Conservation (phyloP, 1,139 yeast species). For the Lizanozyma gosingica region DNA sequence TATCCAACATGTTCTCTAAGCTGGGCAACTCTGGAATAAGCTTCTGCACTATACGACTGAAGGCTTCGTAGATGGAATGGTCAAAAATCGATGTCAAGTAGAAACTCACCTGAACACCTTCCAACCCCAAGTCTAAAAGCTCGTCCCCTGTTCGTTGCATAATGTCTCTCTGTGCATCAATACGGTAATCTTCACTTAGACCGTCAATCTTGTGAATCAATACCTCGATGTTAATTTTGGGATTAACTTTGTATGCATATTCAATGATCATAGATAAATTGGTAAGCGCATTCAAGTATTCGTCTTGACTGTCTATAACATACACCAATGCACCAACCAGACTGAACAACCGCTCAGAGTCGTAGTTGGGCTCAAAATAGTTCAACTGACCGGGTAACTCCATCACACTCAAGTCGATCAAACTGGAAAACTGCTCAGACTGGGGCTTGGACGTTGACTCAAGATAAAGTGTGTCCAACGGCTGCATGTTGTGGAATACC, state of each 20-base stretch:
- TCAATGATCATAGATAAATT: constrained; percentile 84
- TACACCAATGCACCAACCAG: constrained; percentile 91
- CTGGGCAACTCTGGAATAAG: constrained; percentile 83
- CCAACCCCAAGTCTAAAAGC: constrained; percentile 77
- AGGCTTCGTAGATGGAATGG: constrained; percentile 93
- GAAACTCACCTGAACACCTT: constrained; percentile 85
- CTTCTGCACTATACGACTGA: constrained; percentile 86
- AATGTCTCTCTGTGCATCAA: constrained; percentile 93
- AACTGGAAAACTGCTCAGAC: constrained; percentile 54
- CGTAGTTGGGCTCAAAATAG: constrained; percentile 77
- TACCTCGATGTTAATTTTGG: constrained; percentile 81
- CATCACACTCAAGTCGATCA: constrained; percentile 86
- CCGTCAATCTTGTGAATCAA: constrained; percentile 95
- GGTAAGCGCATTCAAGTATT: constrained; percentile 83
- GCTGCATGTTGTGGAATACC: constrained; percentile 94
- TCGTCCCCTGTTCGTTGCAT: constrained; percentile 96
- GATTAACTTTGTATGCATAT: constrained; percentile 80
- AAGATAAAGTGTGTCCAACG: constrained; percentile 80
- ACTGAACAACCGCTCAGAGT: constrained; percentile 66
- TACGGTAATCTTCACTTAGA: constrained; percentile 81
- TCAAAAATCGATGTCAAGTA: constrained; percentile 91
- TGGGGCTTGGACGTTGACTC: constrained; percentile 90
- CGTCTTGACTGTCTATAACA: constrained; percentile 93
- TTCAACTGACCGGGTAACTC: constrained; percentile 94
- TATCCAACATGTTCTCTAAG: constrained; percentile 80